phyloP scores from a whole-genome alignment of 1,284 basidiomycete species.

The Sutorius eximius region DNA sequence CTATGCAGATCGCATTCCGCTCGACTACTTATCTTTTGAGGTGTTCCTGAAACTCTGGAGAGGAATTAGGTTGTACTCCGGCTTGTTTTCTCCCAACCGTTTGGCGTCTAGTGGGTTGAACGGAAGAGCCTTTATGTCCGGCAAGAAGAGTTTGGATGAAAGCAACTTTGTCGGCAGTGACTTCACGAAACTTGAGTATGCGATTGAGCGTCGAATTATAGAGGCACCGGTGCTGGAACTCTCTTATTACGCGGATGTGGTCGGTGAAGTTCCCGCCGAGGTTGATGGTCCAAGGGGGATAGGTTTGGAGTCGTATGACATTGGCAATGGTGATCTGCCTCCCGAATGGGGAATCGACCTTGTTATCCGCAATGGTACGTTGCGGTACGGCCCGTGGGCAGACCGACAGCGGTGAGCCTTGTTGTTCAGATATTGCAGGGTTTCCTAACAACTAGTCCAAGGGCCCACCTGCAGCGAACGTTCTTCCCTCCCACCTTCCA shows the following conservation, averaged over 20 bases:
- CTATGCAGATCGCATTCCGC: constrained; percentile 31
- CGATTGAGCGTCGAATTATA: constrained; percentile 80
- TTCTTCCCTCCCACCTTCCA: constrained; percentile 84
- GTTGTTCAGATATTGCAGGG: background rate
- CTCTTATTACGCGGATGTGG: constrained; percentile 80
- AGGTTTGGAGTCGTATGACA: constrained; percentile 54
- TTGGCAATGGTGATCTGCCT: constrained; percentile 84
- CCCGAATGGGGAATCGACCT: constrained; percentile 93
- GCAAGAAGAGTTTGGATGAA: constrained; percentile 47
- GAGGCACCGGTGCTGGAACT: constrained; percentile 75
- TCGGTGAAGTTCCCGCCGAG: constrained; percentile 58
- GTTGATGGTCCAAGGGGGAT: constrained; percentile 37
- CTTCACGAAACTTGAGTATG: constrained; percentile 72
- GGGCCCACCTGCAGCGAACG: constrained; percentile 71
- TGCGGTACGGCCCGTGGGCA: constrained; percentile 93
- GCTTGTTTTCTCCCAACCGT: constrained; percentile 26
- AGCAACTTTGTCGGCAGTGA: constrained; percentile 55
- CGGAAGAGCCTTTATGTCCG: constrained; percentile 10
- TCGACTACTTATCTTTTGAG: constrained; percentile 31
- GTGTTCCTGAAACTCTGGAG: constrained; percentile 36
- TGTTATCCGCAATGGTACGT: constrained; percentile 67
- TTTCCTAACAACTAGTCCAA: constrained; percentile 31
- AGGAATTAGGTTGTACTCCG: constrained; percentile 47
- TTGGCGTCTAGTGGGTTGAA: constrained; percentile 2
- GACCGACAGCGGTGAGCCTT: constrained; percentile 78